Evolutionary conservation across 139 green algal genomes (phyloP).

Genomic region (Pycnococcus provasolii): DNA sequence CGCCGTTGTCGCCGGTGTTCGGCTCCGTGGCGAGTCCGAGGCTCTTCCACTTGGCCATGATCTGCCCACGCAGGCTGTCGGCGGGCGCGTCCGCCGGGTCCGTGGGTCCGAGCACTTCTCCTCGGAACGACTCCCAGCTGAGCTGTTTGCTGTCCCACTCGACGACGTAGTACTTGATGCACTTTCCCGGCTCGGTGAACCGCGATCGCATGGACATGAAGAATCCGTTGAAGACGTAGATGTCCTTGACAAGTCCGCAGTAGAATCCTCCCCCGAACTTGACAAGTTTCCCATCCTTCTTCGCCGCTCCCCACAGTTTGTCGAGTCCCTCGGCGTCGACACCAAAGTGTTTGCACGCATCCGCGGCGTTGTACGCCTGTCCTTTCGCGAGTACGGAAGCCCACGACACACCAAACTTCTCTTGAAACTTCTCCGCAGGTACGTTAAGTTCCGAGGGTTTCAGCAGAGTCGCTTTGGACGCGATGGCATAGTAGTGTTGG

Average conservation of each 20-base stretch:
- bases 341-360: slow-evolving; percentile 16
- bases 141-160: slow-evolving; percentile 17
- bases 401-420: slow-evolving; percentile 21
- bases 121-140: slow-evolving; percentile 18
- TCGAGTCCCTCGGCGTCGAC: slow-evolving; percentile 12
- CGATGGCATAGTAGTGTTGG: slow-evolving; percentile 31
- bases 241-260: slow-evolving; percentile 17
- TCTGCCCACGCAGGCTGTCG: slow-evolving; percentile 11
- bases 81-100: slow-evolving; percentile 21
- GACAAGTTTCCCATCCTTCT: slow-evolving; percentile 14
- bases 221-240: slow-evolving; percentile 30
- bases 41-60: slow-evolving; percentile 16
- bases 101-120: slow-evolving; percentile 19
- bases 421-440: slow-evolving; percentile 15
- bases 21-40: slow-evolving; percentile 9
- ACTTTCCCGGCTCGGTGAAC: slow-evolving; percentile 13
- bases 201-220: slow-evolving; percentile 26
- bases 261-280: slow-evolving; percentile 31
- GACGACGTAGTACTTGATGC: slow-evolving; percentile 29
- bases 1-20: slow-evolving; percentile 24
- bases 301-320: slow-evolving; percentile 7
- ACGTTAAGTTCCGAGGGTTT: slow-evolving; percentile 17
- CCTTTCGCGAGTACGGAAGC: slow-evolving; percentile 1
- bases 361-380: slow-evolving; percentile 8
- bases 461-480: slow-evolving; percentile 23